Evolutionary conservation across 345 rosid species (phyloP), one percentile per base, ranked within the genome.

Genomic region (Luvunga scandens): DNA sequence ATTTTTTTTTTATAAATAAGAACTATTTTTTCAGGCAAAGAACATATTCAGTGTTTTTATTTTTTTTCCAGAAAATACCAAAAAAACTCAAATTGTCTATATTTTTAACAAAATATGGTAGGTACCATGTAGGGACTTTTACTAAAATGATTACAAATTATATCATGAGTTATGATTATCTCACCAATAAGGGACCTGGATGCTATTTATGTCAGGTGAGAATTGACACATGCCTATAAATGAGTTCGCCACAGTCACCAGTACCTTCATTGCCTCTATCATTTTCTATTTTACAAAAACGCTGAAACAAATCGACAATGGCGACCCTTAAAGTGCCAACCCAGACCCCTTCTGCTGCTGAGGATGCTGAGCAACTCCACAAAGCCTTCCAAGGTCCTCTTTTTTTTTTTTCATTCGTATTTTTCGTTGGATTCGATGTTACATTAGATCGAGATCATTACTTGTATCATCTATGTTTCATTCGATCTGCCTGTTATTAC

Each of bases 331-430:
- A 85, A 77, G 89, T 90, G 75, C 97, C 98, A 0, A 79, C 86
- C 39, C 79, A 82, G 33, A 87, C 84, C 80, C 98, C 98, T 24
- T 67, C 89, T 77, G 95, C 97, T 3, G 83, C 93, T 36, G 97
- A 91, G 84, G 98, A 95, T 75, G 92, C 91, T 69, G 98, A 95
- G 84, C 93, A 93, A 84, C 98, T 94, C 78, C 87, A 79, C 55
- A 94, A 91, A 80, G 98, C 98, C 53, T 93, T 93, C 70, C 67
- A 78, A 88, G 98, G 98, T 93, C 63, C 78, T 18, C 0, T 59
- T 61, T 14, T 59, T 9, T 38, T 38, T 38, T 9, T 34, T 34
- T 6, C 50, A 12, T 55, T 24, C 8, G n/a, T 48, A 21, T 22
- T 22, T 56, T 38, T 5, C 9, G 7, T 55, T 36, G 36, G 24